These are phyloP conservation scores for Geotrichum siamense DNA, from an alignment of 1,139 yeast species.

Conservation along the genomic window DNA sequence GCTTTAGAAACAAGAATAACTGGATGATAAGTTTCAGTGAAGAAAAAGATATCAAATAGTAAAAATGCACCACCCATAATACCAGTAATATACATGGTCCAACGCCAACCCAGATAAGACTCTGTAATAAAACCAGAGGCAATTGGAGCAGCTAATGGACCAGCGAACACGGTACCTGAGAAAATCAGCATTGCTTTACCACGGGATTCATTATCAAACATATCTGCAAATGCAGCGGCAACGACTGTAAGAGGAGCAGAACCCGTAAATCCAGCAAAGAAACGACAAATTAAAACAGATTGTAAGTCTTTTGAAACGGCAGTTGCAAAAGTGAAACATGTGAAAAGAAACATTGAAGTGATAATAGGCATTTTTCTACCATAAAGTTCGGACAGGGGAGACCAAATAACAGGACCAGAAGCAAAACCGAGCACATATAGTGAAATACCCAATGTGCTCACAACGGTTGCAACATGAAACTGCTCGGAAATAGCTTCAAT, in stretches of 20 bases:
- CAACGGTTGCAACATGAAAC: slow-evolving; percentile 30
- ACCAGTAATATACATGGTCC: slow-evolving; percentile 51
- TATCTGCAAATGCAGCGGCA: slow-evolving; percentile 76
- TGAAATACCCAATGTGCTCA: slow-evolving; percentile 49
- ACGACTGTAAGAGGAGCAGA: slow-evolving; percentile 78
- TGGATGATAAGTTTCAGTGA: slow-evolving; percentile 45
- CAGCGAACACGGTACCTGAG: slow-evolving; percentile 59
- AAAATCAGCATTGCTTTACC: slow-evolving; percentile 66
- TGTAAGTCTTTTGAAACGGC: slow-evolving; percentile 71
- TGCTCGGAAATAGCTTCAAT: slow-evolving; percentile 27
- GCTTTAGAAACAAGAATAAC: slow-evolving; percentile 43
- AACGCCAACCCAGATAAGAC: slow-evolving; percentile 48
- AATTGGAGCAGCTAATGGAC: slow-evolving; percentile 70
- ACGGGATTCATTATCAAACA: slow-evolving; percentile 53
- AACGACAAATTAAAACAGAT: slow-evolving; percentile 63
- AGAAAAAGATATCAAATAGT: slow-evolving; percentile 32
- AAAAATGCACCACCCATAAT: slow-evolving; percentile 41
- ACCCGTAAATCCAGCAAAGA: slow-evolving; percentile 68
- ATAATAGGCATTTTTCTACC: slow-evolving; percentile 60
- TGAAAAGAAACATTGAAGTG: slow-evolving; percentile 48
- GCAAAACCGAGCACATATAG: slow-evolving; percentile 77
- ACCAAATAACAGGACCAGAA: slow-evolving; percentile 73
- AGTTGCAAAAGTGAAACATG: slow-evolving; percentile 58
- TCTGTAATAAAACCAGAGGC: slow-evolving; percentile 34
- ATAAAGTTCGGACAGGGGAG: slow-evolving; percentile 68